phyloP scores from a whole-genome alignment of 2,329 filamentous ascomycete genomes.

The Chrysosporium keratinophilum region DNA sequence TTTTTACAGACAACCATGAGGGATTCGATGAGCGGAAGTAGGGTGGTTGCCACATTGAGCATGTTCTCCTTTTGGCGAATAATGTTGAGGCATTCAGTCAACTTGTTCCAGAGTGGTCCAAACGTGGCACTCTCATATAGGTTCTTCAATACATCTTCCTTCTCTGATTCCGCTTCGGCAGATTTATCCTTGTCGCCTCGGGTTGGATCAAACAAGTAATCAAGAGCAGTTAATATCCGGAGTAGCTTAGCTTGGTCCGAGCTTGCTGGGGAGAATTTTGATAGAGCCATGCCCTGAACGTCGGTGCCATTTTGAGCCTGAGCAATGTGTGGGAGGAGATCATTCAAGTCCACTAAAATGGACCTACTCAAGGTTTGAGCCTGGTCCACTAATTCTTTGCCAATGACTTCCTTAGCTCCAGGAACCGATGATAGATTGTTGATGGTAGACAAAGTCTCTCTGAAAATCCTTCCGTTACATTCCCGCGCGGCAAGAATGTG shows the following conservation, averaged over 20 bases:
- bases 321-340: constrained; percentile 75
- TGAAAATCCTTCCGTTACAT: constrained; percentile 95
- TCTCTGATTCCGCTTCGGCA: constrained; percentile 51
- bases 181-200: constrained; percentile 44
- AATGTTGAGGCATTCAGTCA: constrained; percentile 76
- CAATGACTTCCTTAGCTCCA: constrained; percentile 78
- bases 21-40: constrained; percentile 87
- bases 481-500: constrained; percentile 93
- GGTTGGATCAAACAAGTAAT: constrained; percentile 88
- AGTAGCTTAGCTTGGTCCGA: constrained; percentile 95
- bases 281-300: constrained; percentile 83
- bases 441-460: constrained; percentile 95
- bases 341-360: constrained; percentile 73
- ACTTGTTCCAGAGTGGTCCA: constrained; percentile 78
- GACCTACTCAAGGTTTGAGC: constrained; percentile 74
- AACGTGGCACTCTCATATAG: constrained; percentile 90
- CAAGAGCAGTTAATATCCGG: constrained; percentile 81
- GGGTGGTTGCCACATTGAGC: constrained; percentile 92
- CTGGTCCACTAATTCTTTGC: constrained; percentile 81
- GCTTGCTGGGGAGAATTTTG: constrained; percentile 90
- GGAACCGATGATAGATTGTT: constrained; percentile 93
- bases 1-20: constrained; percentile 99
- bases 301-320: constrained; percentile 83
- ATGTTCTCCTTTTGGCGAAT: constrained; percentile 90
- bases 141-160: constrained; percentile 73